Conservation (phyloP, 208 protist genomes). For the Wallacemonas sp. region DNA sequence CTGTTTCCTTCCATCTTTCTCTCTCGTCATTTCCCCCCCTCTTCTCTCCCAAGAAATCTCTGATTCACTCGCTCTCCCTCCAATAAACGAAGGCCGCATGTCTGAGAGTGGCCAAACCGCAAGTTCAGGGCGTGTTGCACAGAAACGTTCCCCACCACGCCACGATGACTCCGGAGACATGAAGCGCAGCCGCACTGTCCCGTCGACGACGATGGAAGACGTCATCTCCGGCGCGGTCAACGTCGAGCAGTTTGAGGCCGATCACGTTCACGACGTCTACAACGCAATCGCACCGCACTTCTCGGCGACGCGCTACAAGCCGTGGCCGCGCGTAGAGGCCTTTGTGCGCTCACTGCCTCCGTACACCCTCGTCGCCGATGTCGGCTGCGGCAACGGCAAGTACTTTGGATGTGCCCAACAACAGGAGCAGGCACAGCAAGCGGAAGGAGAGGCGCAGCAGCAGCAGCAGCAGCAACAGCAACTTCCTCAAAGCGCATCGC, state of each 20-base stretch:
- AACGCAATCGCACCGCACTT: conserved; percentile 85
- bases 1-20: background rate
- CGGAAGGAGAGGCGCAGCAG: background rate
- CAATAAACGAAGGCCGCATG: no score
- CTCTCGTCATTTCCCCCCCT: background rate
- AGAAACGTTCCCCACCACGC: no score
- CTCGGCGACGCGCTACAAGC: conserved; percentile 86
- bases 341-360: conserved; percentile 72
- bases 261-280: conserved; percentile 85
- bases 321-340: conserved; percentile 72
- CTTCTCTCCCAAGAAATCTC: no score
- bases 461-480: background rate
- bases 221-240: background rate
- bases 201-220: background rate
- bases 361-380: conserved; percentile 69
- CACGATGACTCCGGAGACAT: no score
- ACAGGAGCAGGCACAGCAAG: background rate
- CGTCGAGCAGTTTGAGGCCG: conserved; percentile 4
- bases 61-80: background rate
- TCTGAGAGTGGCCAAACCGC: no score
- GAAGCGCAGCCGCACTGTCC: background rate
- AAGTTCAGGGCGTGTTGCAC: no score
- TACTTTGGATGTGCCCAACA: conserved; percentile 61
- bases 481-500: no score
- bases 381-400: conserved; percentile 91